A percentile compares a stretch with the other conserved stretches of the same genome.
Conservation (phyloP, 129 eudicot species). For the Flaveria robusta region DNA sequence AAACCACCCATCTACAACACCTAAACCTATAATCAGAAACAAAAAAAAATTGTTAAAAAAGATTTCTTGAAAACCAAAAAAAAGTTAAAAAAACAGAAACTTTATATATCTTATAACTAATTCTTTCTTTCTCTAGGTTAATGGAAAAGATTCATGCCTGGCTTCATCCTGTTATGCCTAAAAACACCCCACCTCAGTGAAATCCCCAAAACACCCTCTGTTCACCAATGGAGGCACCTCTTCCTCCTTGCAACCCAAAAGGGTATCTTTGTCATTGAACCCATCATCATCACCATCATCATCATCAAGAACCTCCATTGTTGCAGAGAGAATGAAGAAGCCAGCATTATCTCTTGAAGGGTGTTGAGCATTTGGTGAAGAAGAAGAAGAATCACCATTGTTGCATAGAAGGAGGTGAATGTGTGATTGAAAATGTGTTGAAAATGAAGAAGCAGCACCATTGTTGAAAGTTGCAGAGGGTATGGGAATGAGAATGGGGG, state of each 20-base stretch:
- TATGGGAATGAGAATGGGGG: slow-evolving; percentile 27
- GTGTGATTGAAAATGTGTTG: too few species aligned
- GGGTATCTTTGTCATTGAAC: slow-evolving; percentile 16
- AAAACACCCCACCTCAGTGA: slow-evolving; percentile 13
- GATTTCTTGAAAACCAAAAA: slow-evolving; percentile 19
- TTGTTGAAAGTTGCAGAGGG: background rate
- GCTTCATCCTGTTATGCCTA: slow-evolving; percentile 46
- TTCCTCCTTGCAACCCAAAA: slow-evolving; percentile 7
- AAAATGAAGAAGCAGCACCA: too few species aligned
- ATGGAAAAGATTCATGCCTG: slow-evolving; percentile 44
- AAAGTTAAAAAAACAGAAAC: background rate
- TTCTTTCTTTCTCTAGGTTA: slow-evolving; percentile 9
- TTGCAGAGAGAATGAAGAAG: slow-evolving; percentile 15
- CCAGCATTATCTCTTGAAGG: slow-evolving; percentile 4
- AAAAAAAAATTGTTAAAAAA: slow-evolving; percentile 20
- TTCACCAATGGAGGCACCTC: background rate
- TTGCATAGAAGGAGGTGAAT: background rate
- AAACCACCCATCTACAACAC: slow-evolving; percentile 22
- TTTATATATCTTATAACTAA: slow-evolving; percentile 3
- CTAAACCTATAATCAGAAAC: slow-evolving; percentile 13
- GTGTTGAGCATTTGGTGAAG: background rate
- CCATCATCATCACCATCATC: slow-evolving; percentile 30
- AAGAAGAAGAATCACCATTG: background rate
- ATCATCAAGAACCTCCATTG: slow-evolving; percentile 32
- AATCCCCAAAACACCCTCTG: slow-evolving; percentile 14